Evolutionary conservation across 139 green algal species (phyloP).

Genomic region (Diplosphaera chodatii): DNA sequence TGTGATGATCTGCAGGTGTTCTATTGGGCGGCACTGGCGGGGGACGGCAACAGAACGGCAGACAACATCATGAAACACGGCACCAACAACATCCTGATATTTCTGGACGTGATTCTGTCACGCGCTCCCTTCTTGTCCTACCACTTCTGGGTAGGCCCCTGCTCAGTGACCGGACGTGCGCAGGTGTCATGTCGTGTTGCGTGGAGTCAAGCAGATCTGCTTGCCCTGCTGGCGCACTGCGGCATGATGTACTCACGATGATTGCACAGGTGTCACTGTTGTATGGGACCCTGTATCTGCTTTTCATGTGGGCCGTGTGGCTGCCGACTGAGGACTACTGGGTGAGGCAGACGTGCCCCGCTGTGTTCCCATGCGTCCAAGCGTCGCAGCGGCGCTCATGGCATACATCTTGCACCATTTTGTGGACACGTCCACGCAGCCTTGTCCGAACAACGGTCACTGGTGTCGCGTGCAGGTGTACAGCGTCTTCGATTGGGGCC

Average conservation of each 20-base stretch:
- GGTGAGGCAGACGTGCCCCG: not conserved
- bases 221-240: too few species aligned
- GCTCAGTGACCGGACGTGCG: too few species aligned
- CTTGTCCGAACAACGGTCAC: too few species aligned
- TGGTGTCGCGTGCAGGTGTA: slow-evolving; percentile 8
- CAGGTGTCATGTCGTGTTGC: too few species aligned
- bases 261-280: slow-evolving; percentile 20
- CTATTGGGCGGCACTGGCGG: not conserved
- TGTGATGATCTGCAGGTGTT: not conserved
- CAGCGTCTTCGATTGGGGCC: not conserved
- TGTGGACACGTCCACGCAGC: too few species aligned
- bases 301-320: slow-evolving; percentile 22
- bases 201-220: too few species aligned
- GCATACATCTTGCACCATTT: too few species aligned
- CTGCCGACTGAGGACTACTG: not conserved
- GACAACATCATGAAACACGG: slow-evolving; percentile 18
- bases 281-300: slow-evolving; percentile 24
- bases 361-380: too few species aligned
- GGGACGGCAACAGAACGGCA: not conserved
- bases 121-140: slow-evolving; percentile 32
- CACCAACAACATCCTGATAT: slow-evolving; percentile 22
- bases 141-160: slow-evolving; percentile 30
- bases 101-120: slow-evolving; percentile 24
- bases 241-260: not conserved
- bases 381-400: too few species aligned